Percentiles rank a stretch among this genome's conserved stretches.
phyloP scores from a whole-genome alignment of 2,329 filamentous ascomycete species.

The Talaromyces sp. region DNA sequence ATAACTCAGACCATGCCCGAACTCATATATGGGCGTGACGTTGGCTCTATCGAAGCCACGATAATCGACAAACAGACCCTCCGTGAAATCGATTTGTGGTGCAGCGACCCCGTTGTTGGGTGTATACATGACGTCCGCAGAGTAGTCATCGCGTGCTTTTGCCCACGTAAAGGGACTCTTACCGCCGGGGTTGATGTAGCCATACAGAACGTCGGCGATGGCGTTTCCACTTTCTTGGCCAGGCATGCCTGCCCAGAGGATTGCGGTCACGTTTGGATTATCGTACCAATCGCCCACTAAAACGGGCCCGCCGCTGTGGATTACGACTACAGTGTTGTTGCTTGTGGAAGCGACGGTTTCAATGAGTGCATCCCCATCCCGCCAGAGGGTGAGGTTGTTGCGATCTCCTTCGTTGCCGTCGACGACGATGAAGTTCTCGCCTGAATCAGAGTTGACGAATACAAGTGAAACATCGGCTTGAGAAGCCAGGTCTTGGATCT shows the following conservation, averaged over 20 bases:
- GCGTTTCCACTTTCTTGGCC: constrained; percentile 73
- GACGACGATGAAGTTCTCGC: constrained; percentile 79
- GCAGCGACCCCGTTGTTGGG: constrained; percentile 55
- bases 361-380: constrained; percentile 74
- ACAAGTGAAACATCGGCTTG: constrained; percentile 61
- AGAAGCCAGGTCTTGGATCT: constrained; percentile 50
- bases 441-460: constrained; percentile 82
- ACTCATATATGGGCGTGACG: constrained; percentile 58
- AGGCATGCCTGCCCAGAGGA: constrained; percentile 71
- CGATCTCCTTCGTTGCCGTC: constrained; percentile 84
- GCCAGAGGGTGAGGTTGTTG: constrained; percentile 89
- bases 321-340: constrained; percentile 86
- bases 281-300: constrained; percentile 61
- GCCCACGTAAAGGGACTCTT: constrained; percentile 62
- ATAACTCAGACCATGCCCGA: constrained; percentile 60
- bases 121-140: constrained; percentile 54
- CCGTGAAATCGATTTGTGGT: constrained; percentile 58
- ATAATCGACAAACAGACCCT: constrained; percentile 60
- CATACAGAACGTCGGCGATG: constrained; percentile 70
- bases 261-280: constrained; percentile 67
- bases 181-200: constrained; percentile 59
- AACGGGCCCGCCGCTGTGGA: constrained; percentile 80
- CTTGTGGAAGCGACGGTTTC: constrained; percentile 71
- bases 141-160: constrained; percentile 52
- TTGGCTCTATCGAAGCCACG: constrained; percentile 52